Conservation (phyloP, 371 early-diverging fungal genomes). For the Massospora cicadina region DNA sequence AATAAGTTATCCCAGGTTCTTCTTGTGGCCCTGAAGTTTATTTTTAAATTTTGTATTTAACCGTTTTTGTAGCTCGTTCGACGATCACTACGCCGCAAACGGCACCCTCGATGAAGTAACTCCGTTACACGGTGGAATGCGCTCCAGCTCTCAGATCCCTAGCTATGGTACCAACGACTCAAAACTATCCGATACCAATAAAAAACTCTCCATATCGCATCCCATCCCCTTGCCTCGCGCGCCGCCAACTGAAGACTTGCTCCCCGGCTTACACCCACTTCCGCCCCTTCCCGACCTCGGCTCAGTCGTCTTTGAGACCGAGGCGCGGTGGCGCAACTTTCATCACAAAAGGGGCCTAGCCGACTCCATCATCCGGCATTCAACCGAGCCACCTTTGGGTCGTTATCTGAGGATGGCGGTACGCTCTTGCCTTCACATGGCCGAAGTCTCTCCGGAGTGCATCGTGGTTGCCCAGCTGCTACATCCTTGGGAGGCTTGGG, state of each 20-base stretch:
- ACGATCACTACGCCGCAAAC: not conserved
- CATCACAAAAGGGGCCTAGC: conserved; percentile 19
- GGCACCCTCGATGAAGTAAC: not conserved
- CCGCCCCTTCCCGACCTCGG: conserved; percentile 8
- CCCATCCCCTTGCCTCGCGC: not conserved
- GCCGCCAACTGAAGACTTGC: not conserved
- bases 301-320: conserved; percentile 16
- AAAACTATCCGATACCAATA: too few species aligned
- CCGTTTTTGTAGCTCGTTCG: too few species aligned
- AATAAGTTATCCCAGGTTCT: too few species aligned
- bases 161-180: not conserved
- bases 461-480: conserved; percentile 16
- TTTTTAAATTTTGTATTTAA: not conserved
- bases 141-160: not conserved
- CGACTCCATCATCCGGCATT: conserved; percentile 17
- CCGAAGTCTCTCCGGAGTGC: conserved; percentile 23
- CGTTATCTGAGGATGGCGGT: conserved; percentile 24
- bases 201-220: conserved; percentile 3
- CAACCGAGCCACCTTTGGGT: conserved; percentile 22
- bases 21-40: not conserved
- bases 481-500: conserved; percentile 7
- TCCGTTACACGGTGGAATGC: not conserved
- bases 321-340: conserved; percentile 19
- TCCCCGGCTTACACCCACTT: conserved; percentile 4
- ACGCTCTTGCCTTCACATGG: conserved; percentile 22